These are phyloP conservation scores for Entoloma clypeatum DNA, from an alignment of 1,284 basidiomycete species.

Conservation along the genomic window DNA sequence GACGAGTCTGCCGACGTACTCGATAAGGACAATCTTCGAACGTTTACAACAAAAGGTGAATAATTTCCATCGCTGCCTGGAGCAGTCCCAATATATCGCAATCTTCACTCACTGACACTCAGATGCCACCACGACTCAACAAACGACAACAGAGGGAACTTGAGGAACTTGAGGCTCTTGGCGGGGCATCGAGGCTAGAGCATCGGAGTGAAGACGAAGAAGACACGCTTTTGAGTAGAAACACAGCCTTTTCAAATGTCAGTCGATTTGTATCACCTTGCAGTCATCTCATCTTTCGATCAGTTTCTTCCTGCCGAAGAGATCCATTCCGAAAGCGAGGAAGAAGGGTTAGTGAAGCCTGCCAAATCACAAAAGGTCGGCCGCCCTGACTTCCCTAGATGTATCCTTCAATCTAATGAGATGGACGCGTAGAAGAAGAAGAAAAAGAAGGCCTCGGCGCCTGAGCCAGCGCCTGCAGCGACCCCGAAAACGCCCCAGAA, in stretches of 20 bases:
- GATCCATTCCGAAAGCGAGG: constrained; percentile 18
- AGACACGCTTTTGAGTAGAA: constrained; percentile 8
- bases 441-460: constrained; percentile 25
- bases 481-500: constrained; percentile 11
- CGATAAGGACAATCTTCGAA: too few relatives aligned
- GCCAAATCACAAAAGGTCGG: constrained; percentile 33
- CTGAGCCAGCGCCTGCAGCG: constrained; percentile 10
- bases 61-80: too few relatives aligned
- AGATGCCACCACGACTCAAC: constrained; percentile 75
- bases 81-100: too few relatives aligned
- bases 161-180: constrained; percentile 67
- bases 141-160: constrained; percentile 84
- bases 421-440: constrained; percentile 35
- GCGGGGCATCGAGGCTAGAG: constrained; percentile 20
- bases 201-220: constrained; percentile 23
- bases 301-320: constrained; percentile 28
- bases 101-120: too few relatives aligned
- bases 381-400: constrained; percentile 3
- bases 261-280: constrained; percentile 11
- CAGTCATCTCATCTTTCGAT: neutral
- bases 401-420: constrained; percentile 5
- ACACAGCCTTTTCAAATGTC: constrained; percentile 25
- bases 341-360: constrained; percentile 24
- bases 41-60: too few relatives aligned
- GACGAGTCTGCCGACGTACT: too few relatives aligned